phyloP scores from a whole-genome alignment of 1,284 basidiomycete species.

The Marasmius fiardii region DNA sequence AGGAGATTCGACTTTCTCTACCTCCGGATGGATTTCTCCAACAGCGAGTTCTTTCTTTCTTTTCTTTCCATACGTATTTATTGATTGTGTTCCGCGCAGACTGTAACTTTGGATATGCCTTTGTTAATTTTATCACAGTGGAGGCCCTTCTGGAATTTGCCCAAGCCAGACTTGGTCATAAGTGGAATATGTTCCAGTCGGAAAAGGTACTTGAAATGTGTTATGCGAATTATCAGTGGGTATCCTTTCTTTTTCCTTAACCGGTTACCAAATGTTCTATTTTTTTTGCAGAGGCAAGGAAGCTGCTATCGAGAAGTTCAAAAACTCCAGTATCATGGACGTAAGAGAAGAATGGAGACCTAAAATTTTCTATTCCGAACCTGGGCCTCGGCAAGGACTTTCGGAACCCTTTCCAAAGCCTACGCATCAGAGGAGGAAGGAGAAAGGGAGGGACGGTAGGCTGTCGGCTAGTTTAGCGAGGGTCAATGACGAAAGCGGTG shows the following conservation, averaged over 20 bases:
- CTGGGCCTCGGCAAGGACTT: constrained; percentile 67
- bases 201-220: constrained; percentile 86
- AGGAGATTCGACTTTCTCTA: constrained; percentile 81
- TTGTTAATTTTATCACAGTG: constrained; percentile 82
- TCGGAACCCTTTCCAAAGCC: constrained; percentile 80
- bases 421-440: constrained; percentile 73
- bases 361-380: constrained; percentile 76
- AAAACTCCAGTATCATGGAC: constrained; percentile 83
- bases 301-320: constrained; percentile 82
- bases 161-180: constrained; percentile 66
- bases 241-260: constrained; percentile 14
- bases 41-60: constrained; percentile 56
- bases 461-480: no score
- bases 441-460: constrained; percentile 50
- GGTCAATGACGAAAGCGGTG: no score
- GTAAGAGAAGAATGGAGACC: constrained; percentile 78
- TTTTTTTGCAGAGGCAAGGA: constrained; percentile 57
- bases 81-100: constrained; percentile 38
- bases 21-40: constrained; percentile 80
- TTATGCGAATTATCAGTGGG: constrained; percentile 84
- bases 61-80: no score
- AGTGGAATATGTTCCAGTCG: constrained; percentile 87
- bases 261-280: not conserved
- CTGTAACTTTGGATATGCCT: constrained; percentile 85
- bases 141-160: constrained; percentile 75